Base-by-base conservation (phyloP, 306 rosid genomes). In the Gastrolobium bilobum region DNA sequence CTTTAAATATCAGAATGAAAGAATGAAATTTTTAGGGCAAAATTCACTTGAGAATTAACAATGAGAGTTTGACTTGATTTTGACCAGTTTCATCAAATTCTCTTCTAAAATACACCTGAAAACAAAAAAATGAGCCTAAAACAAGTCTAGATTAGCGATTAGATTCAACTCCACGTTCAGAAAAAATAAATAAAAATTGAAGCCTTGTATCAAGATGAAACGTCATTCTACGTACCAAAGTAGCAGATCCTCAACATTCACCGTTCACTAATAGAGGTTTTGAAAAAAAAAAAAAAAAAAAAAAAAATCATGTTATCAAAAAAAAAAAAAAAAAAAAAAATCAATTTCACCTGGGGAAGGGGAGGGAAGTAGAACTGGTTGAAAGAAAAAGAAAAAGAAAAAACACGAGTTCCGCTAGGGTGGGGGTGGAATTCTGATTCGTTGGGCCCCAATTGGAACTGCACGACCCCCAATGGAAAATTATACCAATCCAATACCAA, bases 221-320 rank as follows among this genome's bases (percentile, higher is more conserved):
- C 90, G 88, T 81, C 65, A 73, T 53, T 37, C 81, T 52, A 71
- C 58, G 38, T 71, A 62, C 4, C 34, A 38, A 78, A 71, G 82
- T 63, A 73, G 73, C 81, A 86, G 93, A 91, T 91, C 91, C 86
- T 86, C 78, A 26, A 63, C 84, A 83, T 82, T 79, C 82, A 73
- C 57, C 76, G 76, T 73, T 60, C 29, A 76, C 54, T 82, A 64
- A 79, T 66, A 14, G 4, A 14, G 26, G 26, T 20, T 20, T 20
- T 20, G 0, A 20, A 20, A 20, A 20, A 20, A 20, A 20, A 20
- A 20, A 20, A 0, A 20, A 20, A 20, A 20, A 20, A 20, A 20
- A 20, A 0, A 20, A 20, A 20, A 20, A 20, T n/a, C n/a, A n/a
- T n/a, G n/a, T n/a, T n/a, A n/a, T n/a, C n/a, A 20, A 20, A 20